phyloP scores from a whole-genome alignment of 345 rosid genomes.

The Acer saccharum region DNA sequence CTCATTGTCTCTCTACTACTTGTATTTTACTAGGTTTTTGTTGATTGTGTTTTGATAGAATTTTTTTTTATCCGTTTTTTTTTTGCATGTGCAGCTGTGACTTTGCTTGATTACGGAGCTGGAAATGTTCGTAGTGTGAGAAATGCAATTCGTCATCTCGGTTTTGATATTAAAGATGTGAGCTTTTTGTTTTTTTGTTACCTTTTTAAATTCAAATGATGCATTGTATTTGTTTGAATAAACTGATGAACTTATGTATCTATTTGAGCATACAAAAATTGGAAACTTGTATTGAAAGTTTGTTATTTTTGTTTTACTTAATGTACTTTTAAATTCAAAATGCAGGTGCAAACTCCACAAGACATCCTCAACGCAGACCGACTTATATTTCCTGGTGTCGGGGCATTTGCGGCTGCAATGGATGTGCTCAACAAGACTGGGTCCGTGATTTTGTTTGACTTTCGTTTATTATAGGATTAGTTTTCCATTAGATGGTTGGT shows the following conservation, averaged over 20 bases:
- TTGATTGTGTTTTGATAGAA: not conserved
- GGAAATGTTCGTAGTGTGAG: constrained; percentile 91
- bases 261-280: not conserved
- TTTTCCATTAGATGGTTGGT: not conserved
- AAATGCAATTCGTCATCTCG: constrained; percentile 79
- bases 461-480: not conserved
- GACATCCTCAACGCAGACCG: constrained; percentile 78
- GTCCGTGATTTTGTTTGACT: constrained; percentile 29
- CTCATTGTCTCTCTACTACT: not conserved
- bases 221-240: not conserved
- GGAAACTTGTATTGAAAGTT: not conserved
- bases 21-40: not conserved
- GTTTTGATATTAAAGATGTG: constrained; percentile 80
- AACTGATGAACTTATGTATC: not conserved
- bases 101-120: constrained; percentile 95
- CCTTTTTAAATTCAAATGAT: not conserved
- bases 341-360: constrained; percentile 74
- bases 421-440: constrained; percentile 82
- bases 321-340: constrained; percentile 6
- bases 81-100: constrained; percentile 48
- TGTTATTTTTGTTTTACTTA: not conserved
- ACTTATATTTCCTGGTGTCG: constrained; percentile 90
- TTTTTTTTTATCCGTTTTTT: not conserved
- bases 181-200: not conserved
- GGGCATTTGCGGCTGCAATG: constrained; percentile 95